A percentile compares a stretch with the other conserved stretches of the same genome.
Evolutionary conservation across 371 early-diverging fungal genomes (phyloP).

Genomic region (Sanchytrium tribonematis): DNA sequence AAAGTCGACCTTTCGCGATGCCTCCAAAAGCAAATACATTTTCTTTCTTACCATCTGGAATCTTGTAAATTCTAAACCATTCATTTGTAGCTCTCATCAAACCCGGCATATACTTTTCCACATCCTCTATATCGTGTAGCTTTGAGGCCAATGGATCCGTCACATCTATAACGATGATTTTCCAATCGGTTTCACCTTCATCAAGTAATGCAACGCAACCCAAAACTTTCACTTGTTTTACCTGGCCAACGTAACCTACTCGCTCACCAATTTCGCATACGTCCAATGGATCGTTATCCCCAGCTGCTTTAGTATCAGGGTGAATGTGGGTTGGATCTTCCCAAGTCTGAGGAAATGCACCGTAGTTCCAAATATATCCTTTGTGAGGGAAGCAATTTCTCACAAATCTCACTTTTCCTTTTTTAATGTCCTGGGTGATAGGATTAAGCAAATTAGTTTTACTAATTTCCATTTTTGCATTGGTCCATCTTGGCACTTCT

Average conservation of each 20-base stretch:
- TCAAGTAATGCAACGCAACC: slow-evolving; percentile 93
- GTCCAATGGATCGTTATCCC: slow-evolving; percentile 97
- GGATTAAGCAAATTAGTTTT: slow-evolving; percentile 84
- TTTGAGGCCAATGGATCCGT: slow-evolving; percentile 73
- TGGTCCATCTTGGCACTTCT: slow-evolving; percentile 97
- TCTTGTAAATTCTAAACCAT: slow-evolving; percentile 98
- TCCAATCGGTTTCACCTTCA: slow-evolving; percentile 98
- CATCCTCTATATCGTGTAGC: slow-evolving; percentile 86
- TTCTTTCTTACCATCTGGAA: slow-evolving; percentile 95
- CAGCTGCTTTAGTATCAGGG: slow-evolving; percentile 57
- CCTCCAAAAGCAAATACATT: slow-evolving; percentile 94
- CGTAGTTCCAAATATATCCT: slow-evolving; percentile 99
- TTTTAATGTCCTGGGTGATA: slow-evolving; percentile 95
- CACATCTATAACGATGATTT: slow-evolving; percentile 80
- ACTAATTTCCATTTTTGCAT: slow-evolving; percentile 94
- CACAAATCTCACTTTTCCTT: slow-evolving; percentile 91
- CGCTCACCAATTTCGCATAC: slow-evolving; percentile 87
- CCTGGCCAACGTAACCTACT: slow-evolving; percentile 64
- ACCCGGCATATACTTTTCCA: slow-evolving; percentile 78
- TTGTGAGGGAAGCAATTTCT: slow-evolving; percentile 98
- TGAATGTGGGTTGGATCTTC: slow-evolving; percentile 72
- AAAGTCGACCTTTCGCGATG: slow-evolving; percentile 50
- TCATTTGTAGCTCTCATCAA: slow-evolving; percentile 74
- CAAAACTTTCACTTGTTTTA: slow-evolving; percentile 93
- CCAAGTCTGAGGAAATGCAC: slow-evolving; percentile 97